A percentile compares a stretch with the other conserved stretches of the same genome.
phyloP scores from a whole-genome alignment of 2,329 filamentous ascomycete species.

The Hansfordia pulvinata region DNA sequence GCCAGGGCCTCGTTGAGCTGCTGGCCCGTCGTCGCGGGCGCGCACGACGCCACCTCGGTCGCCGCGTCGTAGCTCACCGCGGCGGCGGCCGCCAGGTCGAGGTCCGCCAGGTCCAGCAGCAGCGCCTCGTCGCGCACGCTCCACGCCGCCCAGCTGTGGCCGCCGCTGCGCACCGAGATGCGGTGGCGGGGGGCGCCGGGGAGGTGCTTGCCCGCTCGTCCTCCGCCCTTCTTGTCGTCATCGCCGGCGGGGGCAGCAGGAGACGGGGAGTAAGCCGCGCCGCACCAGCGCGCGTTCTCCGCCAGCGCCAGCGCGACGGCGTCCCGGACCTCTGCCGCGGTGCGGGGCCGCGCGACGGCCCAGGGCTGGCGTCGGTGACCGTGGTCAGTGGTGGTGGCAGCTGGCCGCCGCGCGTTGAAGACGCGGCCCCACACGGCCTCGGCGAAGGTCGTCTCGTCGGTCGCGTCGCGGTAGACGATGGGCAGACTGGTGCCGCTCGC shows the following conservation, averaged over 20 bases:
- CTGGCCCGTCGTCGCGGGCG: conserved; percentile 32
- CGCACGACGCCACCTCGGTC: conserved; percentile 23
- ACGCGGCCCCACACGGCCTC: conserved; percentile 21
- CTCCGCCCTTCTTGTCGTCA: no score
- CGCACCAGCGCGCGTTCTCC: no score
- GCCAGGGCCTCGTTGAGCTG: conserved; percentile 25
- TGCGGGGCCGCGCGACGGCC: conserved; percentile 25
- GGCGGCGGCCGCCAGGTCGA: conserved; percentile 16
- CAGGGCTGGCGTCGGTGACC: conserved; percentile 18
- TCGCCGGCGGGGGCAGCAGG: no score
- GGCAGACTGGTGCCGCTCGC: no score
- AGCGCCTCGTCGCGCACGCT: conserved; percentile 31
- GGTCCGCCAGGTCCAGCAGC: conserved; percentile 22
- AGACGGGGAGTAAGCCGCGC: no score
- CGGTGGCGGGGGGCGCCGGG: no score
- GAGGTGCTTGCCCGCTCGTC: no score
- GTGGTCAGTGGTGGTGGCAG: no score
- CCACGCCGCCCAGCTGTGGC: conserved; percentile 35
- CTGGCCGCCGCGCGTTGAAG: conserved; percentile 29
- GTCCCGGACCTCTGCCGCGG: conserved; percentile 19
- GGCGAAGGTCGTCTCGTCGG: conserved; percentile 9
- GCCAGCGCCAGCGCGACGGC: conserved; percentile 24
- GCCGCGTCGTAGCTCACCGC: conserved; percentile 23
- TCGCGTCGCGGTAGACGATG: conserved; percentile 11
- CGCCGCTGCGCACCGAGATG: conserved; percentile 32